A percentile compares a stretch with the other conserved stretches of the same genome.
Conservation (phyloP, 768 basidiomycete species). For the Inosperma sp. region DNA sequence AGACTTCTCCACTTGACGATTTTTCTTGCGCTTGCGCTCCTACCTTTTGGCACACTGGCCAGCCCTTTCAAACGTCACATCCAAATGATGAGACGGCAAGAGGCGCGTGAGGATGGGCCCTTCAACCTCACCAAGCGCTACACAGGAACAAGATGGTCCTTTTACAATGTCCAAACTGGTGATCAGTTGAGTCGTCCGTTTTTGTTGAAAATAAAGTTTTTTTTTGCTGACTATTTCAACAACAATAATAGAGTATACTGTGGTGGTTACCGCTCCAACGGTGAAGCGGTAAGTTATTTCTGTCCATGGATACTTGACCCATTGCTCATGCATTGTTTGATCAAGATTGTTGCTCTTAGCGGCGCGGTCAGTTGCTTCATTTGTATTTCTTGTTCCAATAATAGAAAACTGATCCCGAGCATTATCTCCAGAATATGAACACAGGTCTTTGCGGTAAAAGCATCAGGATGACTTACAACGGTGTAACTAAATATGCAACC, state of each 20-base stretch:
- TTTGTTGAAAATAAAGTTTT: not conserved
- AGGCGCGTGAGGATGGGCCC: not conserved
- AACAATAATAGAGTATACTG: slow-evolving; percentile 5
- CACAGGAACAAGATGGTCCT: slow-evolving; percentile 2
- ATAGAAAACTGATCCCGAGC: not conserved
- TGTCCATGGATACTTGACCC: not conserved
- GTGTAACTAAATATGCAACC: slow-evolving; percentile 48
- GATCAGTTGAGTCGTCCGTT: not conserved
- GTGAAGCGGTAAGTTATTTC: not conserved
- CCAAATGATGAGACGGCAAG: not conserved
- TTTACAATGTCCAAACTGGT: slow-evolving; percentile 5
- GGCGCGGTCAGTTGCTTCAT: not conserved
- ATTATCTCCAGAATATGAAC: slow-evolving; percentile 3
- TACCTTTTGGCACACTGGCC: slow-evolving; percentile 1
- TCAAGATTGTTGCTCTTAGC: slow-evolving; percentile 8
- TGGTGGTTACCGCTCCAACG: not conserved
- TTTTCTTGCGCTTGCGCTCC: not conserved
- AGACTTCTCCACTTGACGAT: not conserved
- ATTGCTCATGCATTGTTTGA: too few relatives aligned
- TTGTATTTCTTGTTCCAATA: not conserved
- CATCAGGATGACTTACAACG: slow-evolving; percentile 54
- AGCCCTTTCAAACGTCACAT: not conserved
- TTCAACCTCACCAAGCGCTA: not conserved
- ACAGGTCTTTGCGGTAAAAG: slow-evolving; percentile 40
- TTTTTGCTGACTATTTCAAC: not conserved